A percentile compares a stretch with the other conserved stretches of the same genome.
phyloP scores from a whole-genome alignment of 2,329 filamentous ascomycete genomes.

The Colletotrichum tamarilloi region DNA sequence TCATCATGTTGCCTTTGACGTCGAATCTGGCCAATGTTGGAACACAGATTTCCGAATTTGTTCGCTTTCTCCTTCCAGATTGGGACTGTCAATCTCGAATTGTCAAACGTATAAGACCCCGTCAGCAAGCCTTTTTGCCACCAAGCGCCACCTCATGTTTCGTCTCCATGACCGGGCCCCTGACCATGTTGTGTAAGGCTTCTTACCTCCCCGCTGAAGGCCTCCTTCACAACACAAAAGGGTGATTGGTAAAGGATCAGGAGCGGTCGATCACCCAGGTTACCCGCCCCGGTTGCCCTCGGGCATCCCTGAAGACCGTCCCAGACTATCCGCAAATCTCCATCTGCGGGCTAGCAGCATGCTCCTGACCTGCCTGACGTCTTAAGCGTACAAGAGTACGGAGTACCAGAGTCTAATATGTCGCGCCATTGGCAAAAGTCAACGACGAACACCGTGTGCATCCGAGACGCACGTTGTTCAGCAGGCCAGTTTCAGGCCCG shows the following conservation, averaged over 20 bases:
- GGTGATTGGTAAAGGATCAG: slow-evolving; percentile 2
- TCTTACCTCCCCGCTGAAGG: background rate
- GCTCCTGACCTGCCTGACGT: background rate
- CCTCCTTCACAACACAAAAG: background rate
- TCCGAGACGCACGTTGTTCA: slow-evolving; percentile 28
- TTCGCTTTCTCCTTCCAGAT: slow-evolving; percentile 56
- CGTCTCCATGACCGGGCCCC: slow-evolving; percentile 11
- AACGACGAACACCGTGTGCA: slow-evolving; percentile 34
- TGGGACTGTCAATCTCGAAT: slow-evolving; percentile 37
- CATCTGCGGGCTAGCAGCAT: slow-evolving; percentile 16
- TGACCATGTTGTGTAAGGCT: slow-evolving; percentile 28
- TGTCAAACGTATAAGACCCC: slow-evolving; percentile 14
- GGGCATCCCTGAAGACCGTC: background rate
- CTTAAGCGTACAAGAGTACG: background rate
- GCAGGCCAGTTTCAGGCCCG: slow-evolving; percentile 32
- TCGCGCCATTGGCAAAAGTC: background rate
- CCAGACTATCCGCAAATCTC: slow-evolving; percentile 4
- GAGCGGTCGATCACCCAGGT: slow-evolving; percentile 6
- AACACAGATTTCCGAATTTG: slow-evolving; percentile 43
- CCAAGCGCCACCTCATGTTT: slow-evolving; percentile 13
- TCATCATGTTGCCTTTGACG: slow-evolving; percentile 40
- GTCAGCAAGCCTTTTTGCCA: slow-evolving; percentile 14
- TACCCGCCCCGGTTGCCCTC: slow-evolving; percentile 8
- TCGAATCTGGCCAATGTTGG: slow-evolving; percentile 39
- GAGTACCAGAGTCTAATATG: background rate